Evolutionary conservation across 2,329 filamentous ascomycete genomes (phyloP).

Genomic region (Aurifilum marmelostoma): DNA sequence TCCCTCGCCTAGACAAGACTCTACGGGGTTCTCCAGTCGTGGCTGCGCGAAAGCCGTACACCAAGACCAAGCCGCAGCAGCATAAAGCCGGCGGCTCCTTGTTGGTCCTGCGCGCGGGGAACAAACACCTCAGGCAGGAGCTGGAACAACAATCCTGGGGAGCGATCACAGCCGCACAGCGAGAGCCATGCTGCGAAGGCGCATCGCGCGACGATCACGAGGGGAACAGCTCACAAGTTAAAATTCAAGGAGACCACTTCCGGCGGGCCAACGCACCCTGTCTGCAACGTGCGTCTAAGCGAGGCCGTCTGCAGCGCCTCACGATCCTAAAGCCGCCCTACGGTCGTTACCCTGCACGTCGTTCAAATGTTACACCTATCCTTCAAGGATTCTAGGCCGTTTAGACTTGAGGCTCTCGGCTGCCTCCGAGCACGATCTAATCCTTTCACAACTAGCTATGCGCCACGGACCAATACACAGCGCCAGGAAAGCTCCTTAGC

Average conservation of each 20-base stretch:
- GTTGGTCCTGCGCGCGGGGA: background rate
- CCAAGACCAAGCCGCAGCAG: too few relatives aligned
- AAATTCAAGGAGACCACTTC: background rate
- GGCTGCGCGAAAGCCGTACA: too few relatives aligned
- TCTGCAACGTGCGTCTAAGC: slow-evolving; percentile 14
- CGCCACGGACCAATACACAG: background rate
- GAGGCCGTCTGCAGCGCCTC: slow-evolving; percentile 9
- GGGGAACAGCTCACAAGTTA: background rate
- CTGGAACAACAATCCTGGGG: background rate
- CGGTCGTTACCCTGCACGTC: slow-evolving; percentile 4
- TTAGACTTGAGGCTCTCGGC: slow-evolving; percentile 1
- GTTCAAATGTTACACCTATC: background rate
- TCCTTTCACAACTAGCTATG: background rate
- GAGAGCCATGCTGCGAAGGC: slow-evolving; percentile 7
- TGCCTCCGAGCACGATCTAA: slow-evolving; percentile 4
- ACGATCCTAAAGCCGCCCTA: background rate
- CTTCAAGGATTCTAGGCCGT: background rate
- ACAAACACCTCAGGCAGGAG: background rate
- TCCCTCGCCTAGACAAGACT: too few relatives aligned
- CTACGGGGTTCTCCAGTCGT: too few relatives aligned
- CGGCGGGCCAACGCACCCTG: background rate
- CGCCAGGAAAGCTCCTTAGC: background rate
- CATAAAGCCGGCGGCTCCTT: background rate
- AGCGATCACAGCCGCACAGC: background rate
- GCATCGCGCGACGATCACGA: slow-evolving; percentile 18